These are phyloP conservation scores for Atkinsonella hypoxylon DNA, from an alignment of 2,329 filamentous ascomycete species.

Conservation along the genomic window DNA sequence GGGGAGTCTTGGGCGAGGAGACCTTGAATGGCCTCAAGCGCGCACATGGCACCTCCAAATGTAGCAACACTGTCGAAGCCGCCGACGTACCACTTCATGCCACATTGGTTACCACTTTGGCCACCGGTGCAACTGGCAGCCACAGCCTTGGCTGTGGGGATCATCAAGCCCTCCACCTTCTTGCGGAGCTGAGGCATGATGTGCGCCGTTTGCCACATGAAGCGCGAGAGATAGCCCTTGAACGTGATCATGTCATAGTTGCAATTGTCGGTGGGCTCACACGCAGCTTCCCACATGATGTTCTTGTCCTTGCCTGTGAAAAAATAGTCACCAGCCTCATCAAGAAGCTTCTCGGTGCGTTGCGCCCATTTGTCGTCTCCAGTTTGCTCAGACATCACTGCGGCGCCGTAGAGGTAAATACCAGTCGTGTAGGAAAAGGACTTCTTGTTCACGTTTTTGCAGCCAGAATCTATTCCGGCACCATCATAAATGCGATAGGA, in stretches of 20 bases:
- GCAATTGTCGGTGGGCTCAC: constrained; percentile 45
- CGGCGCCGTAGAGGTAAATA: constrained; percentile 53
- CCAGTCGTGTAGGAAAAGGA: constrained; percentile 57
- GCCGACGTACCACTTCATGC: constrained; percentile 49
- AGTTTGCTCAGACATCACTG: constrained; percentile 51
- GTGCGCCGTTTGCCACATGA: constrained; percentile 46
- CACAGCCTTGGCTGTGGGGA: constrained; percentile 42
- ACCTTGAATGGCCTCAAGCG: constrained; percentile 50
- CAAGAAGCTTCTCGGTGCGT: constrained; percentile 39
- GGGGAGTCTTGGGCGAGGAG: constrained; percentile 33
- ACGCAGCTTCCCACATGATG: constrained; percentile 56
- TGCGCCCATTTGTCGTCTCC: constrained; percentile 39
- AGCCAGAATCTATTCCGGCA: constrained; percentile 41
- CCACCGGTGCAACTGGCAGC: constrained; percentile 45
- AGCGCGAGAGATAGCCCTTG: constrained; percentile 56
- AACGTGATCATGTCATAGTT: constrained; percentile 53
- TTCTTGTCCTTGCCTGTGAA: constrained; percentile 38
- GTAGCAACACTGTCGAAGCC: constrained; percentile 43
- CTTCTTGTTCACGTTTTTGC: constrained; percentile 36
- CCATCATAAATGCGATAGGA: constrained; percentile 50
- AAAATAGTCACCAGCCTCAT: constrained; percentile 43
- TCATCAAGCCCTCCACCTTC: constrained; percentile 35
- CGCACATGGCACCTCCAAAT: constrained; percentile 53
- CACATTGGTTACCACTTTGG: constrained; percentile 39
- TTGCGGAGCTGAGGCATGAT: constrained; percentile 42